A percentile compares a stretch with the other conserved stretches of the same genome.
Evolutionary conservation across 202 grass and related monocot species (phyloP).

Genomic region (Musa balbisiana): DNA sequence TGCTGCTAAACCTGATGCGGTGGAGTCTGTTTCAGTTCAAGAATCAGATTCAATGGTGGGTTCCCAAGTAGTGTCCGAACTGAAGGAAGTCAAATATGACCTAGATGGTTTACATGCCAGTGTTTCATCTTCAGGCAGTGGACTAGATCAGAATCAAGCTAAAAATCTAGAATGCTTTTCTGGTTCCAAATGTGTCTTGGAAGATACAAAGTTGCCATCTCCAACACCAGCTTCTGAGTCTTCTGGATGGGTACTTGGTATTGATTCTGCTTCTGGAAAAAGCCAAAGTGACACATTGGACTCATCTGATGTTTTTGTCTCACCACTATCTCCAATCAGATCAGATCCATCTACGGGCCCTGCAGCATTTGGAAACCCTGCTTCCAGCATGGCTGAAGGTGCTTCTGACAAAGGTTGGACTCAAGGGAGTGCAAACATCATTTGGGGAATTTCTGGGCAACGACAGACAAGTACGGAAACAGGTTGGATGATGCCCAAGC

Average conservation of each 20-base stretch:
- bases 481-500: slow-evolving; percentile 26
- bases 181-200: background rate
- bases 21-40: slow-evolving; percentile 6
- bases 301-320: background rate
- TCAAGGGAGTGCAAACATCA: background rate
- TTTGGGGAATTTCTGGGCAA: slow-evolving; percentile 13
- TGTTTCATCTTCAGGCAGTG: background rate
- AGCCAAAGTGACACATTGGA: background rate
- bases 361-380: background rate
- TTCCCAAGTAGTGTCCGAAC: background rate
- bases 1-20: background rate
- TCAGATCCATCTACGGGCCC: background rate
- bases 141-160: background rate
- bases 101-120: background rate
- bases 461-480: slow-evolving; percentile 25
- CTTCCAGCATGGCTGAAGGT: no score
- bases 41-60: background rate
- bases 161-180: background rate
- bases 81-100: background rate
- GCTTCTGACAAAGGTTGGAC: background rate
- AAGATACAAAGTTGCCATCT: background rate
- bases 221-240: background rate
- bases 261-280: background rate
- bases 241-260: background rate
- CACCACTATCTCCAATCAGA: slow-evolving; percentile 3